A percentile compares a stretch with the other conserved stretches of the same genome.
phyloP scores from a whole-genome alignment of 257 asterid species.

The Solanum habrochaites region DNA sequence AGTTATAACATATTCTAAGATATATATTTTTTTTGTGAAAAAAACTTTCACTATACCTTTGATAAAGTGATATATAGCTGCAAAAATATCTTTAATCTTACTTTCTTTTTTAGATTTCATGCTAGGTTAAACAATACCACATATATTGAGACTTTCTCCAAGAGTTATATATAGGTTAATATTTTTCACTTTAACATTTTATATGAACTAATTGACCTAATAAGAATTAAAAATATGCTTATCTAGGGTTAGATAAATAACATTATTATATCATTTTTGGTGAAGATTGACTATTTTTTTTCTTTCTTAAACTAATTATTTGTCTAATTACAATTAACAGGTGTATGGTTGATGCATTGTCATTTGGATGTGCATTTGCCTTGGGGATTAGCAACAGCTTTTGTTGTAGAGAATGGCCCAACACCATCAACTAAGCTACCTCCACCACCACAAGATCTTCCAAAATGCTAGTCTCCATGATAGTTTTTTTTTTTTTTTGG shows the following conservation, averaged over 20 bases:
- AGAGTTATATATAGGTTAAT: neutral
- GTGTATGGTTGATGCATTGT: constrained; percentile 3
- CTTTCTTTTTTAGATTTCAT: neutral
- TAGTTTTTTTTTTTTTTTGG: neutral
- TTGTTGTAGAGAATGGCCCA: neutral
- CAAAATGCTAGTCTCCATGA: neutral
- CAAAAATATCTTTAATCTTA: neutral
- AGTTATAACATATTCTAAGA: neutral
- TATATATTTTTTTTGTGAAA: accelerated
- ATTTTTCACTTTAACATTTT: neutral
- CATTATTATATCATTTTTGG: neutral
- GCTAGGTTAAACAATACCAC: neutral
- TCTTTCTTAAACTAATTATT: neutral
- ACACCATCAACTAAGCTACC: neutral
- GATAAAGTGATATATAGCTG: neutral
- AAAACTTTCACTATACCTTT: neutral
- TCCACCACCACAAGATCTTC: constrained; percentile 1
- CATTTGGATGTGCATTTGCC: constrained; percentile 1
- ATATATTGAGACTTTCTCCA: neutral
- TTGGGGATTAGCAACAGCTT: constrained; percentile 1
- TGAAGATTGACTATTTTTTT: neutral
- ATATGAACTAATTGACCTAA: neutral
- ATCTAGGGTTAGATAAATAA: neutral
- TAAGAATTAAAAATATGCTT: neutral
- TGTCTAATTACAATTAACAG: neutral